Base-by-base conservation (phyloP, 1,139 yeast species). In the Blastobotrys malaysiensis region DNA sequence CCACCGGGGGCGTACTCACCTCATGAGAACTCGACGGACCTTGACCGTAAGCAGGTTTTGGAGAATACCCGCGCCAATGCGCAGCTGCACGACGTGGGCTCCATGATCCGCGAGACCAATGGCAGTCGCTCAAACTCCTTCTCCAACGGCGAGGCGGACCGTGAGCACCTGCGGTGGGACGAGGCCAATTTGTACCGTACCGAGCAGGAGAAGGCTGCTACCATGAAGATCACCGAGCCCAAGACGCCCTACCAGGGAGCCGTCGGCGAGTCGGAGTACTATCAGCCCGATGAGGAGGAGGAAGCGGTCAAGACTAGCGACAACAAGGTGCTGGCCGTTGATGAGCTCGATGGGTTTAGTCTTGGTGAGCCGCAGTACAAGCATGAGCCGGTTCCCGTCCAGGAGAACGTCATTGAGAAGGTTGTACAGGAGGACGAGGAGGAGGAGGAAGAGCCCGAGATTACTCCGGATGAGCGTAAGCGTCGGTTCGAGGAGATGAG, bases 191-290 rank as follows among this genome's bases (percentile, higher is more conserved):
- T 86, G 57, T 76, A 82, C 62, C 72, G 81, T 56, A 78, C 86
- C 18, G 93, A 86, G 66, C 84, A 80, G 65, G 88, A 84, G 62
- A 83, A 85, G 67, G 73, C 79, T 27, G 81, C 91, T 36, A 84
- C 88, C 46, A 86, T 86, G 91, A 81, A 82, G 69, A 90, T 93
- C 51, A 96, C 89, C 64, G 99, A 93, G 70, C 99, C 99, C 43
- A 93, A 93, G 75, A 93, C 99, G 1, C 99, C 99, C 2, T 93
- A 87, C 67, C 96, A 88, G 67, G 96, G 96, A 19, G 96, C 97
- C 0, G 87, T 88, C 47, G 87, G 88, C 63, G 95, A 95, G 2
- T 80, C 82, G 11, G 97, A 91, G 62, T 95, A 91, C 67, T 90
- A 90, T 67, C 78, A 82, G 59, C 80, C 79, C 1, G 91, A 84